phyloP scores from a whole-genome alignment of 192 early-diverging fungal species.

The Umbelopsis vinacea region DNA sequence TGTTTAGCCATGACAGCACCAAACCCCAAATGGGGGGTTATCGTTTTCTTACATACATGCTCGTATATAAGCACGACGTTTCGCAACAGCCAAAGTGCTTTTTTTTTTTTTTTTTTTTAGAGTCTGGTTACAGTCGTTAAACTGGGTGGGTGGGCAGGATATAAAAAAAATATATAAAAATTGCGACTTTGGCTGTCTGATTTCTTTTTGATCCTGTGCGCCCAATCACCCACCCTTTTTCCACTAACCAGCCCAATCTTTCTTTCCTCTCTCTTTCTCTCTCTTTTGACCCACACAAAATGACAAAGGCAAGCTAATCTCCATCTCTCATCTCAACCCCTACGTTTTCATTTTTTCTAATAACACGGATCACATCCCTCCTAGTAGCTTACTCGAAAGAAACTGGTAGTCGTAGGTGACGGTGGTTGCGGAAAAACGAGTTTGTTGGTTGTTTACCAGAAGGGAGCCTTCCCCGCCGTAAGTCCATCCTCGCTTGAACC shows the following conservation, averaged over 20 bases:
- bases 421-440: slow-evolving; percentile 84
- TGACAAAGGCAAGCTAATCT: slow-evolving; percentile 22
- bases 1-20: neutral
- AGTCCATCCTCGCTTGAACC: slow-evolving; percentile 22
- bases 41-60: too few relatives aligned
- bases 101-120: too few relatives aligned
- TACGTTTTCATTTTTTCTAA: neutral
- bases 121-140: neutral
- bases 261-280: slow-evolving; percentile 6
- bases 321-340: neutral
- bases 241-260: slow-evolving; percentile 1
- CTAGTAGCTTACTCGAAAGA: slow-evolving; percentile 45
- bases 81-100: too few relatives aligned
- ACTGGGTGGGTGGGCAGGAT: neutral
- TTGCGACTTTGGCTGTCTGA: slow-evolving; percentile 18
- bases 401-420: slow-evolving; percentile 84
- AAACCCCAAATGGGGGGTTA: too few relatives aligned
- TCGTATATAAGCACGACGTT: too few relatives aligned
- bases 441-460: slow-evolving; percentile 74
- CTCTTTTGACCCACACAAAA: neutral
- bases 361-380: neutral
- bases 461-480: slow-evolving; percentile 83
- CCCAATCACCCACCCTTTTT: neutral
- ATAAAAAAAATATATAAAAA: neutral
- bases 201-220: slow-evolving; percentile 19